phyloP scores from a whole-genome alignment of 2,329 filamentous ascomycete genomes.

The Arthrobotrys sinensis region DNA sequence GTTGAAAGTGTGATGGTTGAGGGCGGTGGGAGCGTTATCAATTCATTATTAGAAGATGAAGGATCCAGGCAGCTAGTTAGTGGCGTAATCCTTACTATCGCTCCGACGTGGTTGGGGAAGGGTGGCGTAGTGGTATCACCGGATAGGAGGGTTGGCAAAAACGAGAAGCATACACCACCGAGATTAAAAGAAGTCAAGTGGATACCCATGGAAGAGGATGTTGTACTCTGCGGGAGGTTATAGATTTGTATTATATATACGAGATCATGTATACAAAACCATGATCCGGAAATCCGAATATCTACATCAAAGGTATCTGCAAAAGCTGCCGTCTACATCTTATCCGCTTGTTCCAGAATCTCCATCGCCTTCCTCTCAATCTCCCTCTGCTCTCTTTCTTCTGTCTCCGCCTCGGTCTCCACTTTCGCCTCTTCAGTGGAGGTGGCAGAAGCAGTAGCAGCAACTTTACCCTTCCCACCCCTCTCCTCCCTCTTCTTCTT shows the following conservation, averaged over 20 bases:
- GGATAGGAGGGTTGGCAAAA: constrained; percentile 71
- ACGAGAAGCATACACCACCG: constrained; percentile 72
- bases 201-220: constrained; percentile 85
- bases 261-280: constrained; percentile 23
- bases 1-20: constrained; percentile 88
- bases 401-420: constrained; percentile 46
- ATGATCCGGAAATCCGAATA: background rate
- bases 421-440: constrained; percentile 17
- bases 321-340: constrained; percentile 38
- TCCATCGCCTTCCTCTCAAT: constrained; percentile 65
- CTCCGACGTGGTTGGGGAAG: constrained; percentile 88
- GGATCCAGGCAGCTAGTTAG: constrained; percentile 77
- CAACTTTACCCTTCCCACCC: constrained; percentile 13
- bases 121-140: constrained; percentile 87
- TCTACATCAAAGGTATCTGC: constrained; percentile 19
- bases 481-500: constrained; percentile 74
- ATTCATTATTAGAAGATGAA: constrained; percentile 78
- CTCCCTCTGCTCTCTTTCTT: constrained; percentile 60
- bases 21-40: constrained; percentile 86
- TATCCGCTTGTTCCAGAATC: constrained; percentile 52
- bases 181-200: constrained; percentile 79
- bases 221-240: constrained; percentile 82
- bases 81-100: constrained; percentile 88
- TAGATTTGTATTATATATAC: constrained; percentile 31
- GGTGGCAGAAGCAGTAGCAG: background rate